Percentiles rank a stretch among this genome's conserved stretches.
Evolutionary conservation across 169 alveolate genomes (phyloP).

Genomic region (Plasmodium malariae): DNA sequence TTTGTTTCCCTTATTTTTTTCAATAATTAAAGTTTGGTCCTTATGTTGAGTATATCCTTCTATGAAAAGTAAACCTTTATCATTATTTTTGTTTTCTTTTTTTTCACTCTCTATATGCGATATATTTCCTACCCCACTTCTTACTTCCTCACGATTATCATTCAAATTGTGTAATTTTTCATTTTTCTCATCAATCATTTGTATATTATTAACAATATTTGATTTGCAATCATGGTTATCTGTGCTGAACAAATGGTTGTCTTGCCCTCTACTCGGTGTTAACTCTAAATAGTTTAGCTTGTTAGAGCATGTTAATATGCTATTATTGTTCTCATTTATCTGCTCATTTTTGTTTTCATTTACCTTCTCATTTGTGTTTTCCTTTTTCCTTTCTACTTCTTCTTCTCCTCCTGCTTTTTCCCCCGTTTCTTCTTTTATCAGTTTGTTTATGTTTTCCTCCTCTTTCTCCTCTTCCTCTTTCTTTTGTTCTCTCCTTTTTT

Average conservation of each 20-base stretch:
- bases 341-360: background rate
- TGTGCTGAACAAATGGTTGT: background rate
- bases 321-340: background rate
- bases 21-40: no score
- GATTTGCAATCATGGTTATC: background rate
- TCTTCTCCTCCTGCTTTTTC: conserved; percentile 11
- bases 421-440: conserved; percentile 21
- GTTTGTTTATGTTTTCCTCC: conserved; percentile 28
- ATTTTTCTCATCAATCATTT: background rate
- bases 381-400: background rate
- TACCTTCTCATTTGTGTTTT: background rate
- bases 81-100: background rate
- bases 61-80: background rate
- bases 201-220: background rate
- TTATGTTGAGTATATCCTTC: background rate
- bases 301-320: background rate
- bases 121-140: no score
- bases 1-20: no score
- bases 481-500: background rate
- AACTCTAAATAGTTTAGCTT: background rate
- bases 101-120: background rate
- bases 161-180: background rate
- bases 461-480: conserved; percentile 17
- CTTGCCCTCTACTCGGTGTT: background rate
- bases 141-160: no score